Evolutionary conservation across 441 rosid species (phyloP), one percentile per base, ranked within the genome.

Genomic region (Corymbia calophylla): DNA sequence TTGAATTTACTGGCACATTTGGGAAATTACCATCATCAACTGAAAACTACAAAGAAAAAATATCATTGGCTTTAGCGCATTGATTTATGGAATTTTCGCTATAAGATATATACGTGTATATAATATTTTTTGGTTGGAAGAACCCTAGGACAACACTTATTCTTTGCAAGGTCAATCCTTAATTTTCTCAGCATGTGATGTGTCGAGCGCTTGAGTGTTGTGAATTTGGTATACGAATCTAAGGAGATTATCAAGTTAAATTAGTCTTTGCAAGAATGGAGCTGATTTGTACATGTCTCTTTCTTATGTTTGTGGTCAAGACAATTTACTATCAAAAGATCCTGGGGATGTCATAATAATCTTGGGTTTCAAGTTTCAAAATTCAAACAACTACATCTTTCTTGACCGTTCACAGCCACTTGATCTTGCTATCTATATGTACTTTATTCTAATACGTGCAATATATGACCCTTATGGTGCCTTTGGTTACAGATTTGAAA

Each of bases 1-100:
- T 70, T 0, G 25, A 70, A 77, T 77, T 73, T 0, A 12, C 84
- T 0, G 0, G 23, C 9, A 39, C 0, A 77, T 77, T 0, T 12
- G 3, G 29, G 51, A 23, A 73, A 73, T 11, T 39, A 3, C 49
- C 49, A 39, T 73, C 0, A 70, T 70, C 17, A 21, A 12, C 84
- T 39, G 18, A 73, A 23, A 77, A 39, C 49, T 12, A 0, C 18
- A 3, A 0, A 6, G 6, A 21, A 21, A 39, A 77, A 23, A 21
- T 0, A 0, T 77, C 51, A 39, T 77, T 12, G 51, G n/a, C 16
- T 44, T 77, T 13, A 77, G 85, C 85, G 44, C 51, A 23, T 12
- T 51, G n/a, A 23, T 44, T 73, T 9, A 73, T 0, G n/a, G 51
- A 44, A 77, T 23, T 77, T 77, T 77, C 0, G 6, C n/a, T 7